Base-by-base conservation (phyloP, 2,329 filamentous ascomycete species). In the Endocalyx cinctus region DNA sequence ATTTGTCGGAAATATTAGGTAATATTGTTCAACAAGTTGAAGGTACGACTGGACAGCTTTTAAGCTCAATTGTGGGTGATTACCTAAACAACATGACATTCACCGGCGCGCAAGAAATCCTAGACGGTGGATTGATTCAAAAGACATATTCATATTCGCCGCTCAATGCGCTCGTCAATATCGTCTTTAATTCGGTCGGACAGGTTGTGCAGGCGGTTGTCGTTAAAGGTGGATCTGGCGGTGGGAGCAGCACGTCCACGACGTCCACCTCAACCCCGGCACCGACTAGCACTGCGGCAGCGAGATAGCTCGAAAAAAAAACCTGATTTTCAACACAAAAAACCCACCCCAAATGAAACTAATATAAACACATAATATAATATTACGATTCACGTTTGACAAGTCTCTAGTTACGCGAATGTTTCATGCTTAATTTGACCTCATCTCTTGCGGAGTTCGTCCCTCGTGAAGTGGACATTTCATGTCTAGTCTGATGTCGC, bases 1-100 rank as follows among this genome's bases (percentile, higher is more conserved):
- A n/a, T n/a, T n/a, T n/a, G n/a, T n/a, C n/a, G n/a, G n/a, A n/a
- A n/a, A n/a, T n/a, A n/a, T n/a, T n/a, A n/a, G 76, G 76, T 22
- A 79, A 79, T 44, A 79, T 80, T 41, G 72, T 80, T 2, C 74
- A 79, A 47, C 69, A 79, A 45, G 72, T 77, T 0, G 62, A 62
- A 1, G 69, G 67, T 15, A 58, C 55, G 2, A 70, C 63, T 1
- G 66, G 62, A 4, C 56, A 57, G 18, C 48, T 63, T 2, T 55
- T 75, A 1, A 68, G 63, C 36, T 60, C 58, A 14, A 77, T 80
- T 38, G 72, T 79, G 6, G 77, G 76, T 31, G 72, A 76, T 47
- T 80, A 67, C 51, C 48, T 67, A 46, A 59, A 61, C 36, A 79
- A 79, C 54, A 79, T 81, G 75, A 79, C 74, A 2, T 61, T 54